Evolutionary conservation across 1,139 yeast species (phyloP).

Genomic region (Schizosaccharomyces versatilis): DNA sequence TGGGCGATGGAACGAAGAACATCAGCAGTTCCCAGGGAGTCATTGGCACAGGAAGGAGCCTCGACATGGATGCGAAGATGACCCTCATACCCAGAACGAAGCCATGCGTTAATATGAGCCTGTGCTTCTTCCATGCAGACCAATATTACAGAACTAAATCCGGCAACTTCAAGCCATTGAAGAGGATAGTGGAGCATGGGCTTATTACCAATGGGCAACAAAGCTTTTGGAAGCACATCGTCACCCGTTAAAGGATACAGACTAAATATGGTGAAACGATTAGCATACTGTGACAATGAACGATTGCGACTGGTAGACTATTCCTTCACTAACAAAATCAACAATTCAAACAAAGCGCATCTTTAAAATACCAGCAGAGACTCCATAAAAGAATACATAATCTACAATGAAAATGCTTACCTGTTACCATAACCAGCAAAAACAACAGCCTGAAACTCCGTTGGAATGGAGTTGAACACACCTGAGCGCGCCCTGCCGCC

Average conservation of each 20-base stretch:
- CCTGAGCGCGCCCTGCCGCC: neutral
- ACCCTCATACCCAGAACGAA: slow-evolving; percentile 12
- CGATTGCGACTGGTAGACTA: neutral
- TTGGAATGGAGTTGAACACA: neutral
- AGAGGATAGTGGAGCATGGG: slow-evolving; percentile 79
- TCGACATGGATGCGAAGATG: slow-evolving; percentile 11
- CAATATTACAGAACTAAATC: slow-evolving; percentile 38
- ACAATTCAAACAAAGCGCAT: neutral
- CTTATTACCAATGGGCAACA: slow-evolving; percentile 69
- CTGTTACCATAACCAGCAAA: slow-evolving; percentile 11
- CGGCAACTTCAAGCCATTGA: slow-evolving; percentile 83
- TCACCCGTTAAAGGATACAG: slow-evolving; percentile 10
- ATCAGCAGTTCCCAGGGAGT: slow-evolving; percentile 27
- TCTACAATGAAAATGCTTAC: neutral
- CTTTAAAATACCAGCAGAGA: too few species aligned
- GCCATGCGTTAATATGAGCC: slow-evolving; percentile 13
- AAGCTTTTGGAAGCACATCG: slow-evolving; percentile 38
- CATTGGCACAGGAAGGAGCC: slow-evolving; percentile 9
- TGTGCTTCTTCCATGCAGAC: slow-evolving; percentile 26
- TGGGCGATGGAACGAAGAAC: slow-evolving; percentile 22
- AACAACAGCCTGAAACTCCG: slow-evolving; percentile 10
- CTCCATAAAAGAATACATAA: too few species aligned
- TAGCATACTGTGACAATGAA: neutral
- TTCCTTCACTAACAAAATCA: neutral
- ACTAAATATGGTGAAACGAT: neutral